Conservation (phyloP, 2,329 filamentous ascomycete species). For the Fusarium brachygibbosum region DNA sequence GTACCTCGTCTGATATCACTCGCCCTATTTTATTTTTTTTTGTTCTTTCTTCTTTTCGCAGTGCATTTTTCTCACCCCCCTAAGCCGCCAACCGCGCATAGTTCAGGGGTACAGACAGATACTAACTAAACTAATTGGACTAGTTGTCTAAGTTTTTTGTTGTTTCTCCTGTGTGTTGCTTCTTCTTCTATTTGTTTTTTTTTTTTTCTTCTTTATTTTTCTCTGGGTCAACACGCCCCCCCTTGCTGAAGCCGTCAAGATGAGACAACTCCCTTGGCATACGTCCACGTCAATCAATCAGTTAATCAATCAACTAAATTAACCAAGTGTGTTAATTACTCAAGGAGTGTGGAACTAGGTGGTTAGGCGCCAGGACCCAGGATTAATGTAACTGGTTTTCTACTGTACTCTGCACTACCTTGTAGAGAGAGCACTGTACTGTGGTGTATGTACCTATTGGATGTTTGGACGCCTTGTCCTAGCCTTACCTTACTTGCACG, state of each 20-base stretch:
- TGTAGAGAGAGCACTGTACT: slow-evolving; percentile 7
- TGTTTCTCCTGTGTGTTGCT: slow-evolving; percentile 11
- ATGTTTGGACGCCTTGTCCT: slow-evolving; percentile 36
- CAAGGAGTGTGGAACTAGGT: slow-evolving; percentile 23
- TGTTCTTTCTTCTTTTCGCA: slow-evolving; percentile 1
- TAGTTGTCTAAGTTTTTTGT: slow-evolving; percentile 13
- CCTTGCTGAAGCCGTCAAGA: slow-evolving; percentile 41
- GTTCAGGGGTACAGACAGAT: slow-evolving; percentile 6
- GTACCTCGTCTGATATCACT: slow-evolving; percentile 5
- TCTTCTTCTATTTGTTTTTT: slow-evolving; percentile 13
- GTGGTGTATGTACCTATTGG: slow-evolving; percentile 15
- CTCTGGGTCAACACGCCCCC: slow-evolving; percentile 22
- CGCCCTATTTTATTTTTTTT: background rate
- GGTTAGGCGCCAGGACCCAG: slow-evolving; percentile 12
- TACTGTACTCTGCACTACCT: slow-evolving; percentile 22
- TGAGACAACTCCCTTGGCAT: slow-evolving; percentile 47
- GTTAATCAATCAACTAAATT: slow-evolving; percentile 1
- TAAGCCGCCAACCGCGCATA: slow-evolving; percentile 23
- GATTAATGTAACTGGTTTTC: slow-evolving; percentile 3
- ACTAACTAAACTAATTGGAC: slow-evolving; percentile 2
- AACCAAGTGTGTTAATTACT: slow-evolving; percentile 10
- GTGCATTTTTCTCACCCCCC: slow-evolving; percentile 15
- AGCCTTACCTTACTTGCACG: slow-evolving; percentile 36
- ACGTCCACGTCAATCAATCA: slow-evolving; percentile 47
- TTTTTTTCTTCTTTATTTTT: slow-evolving; percentile 14